phyloP scores from a whole-genome alignment of 2,329 filamentous ascomycete species.

The Verticillium alfalfae region DNA sequence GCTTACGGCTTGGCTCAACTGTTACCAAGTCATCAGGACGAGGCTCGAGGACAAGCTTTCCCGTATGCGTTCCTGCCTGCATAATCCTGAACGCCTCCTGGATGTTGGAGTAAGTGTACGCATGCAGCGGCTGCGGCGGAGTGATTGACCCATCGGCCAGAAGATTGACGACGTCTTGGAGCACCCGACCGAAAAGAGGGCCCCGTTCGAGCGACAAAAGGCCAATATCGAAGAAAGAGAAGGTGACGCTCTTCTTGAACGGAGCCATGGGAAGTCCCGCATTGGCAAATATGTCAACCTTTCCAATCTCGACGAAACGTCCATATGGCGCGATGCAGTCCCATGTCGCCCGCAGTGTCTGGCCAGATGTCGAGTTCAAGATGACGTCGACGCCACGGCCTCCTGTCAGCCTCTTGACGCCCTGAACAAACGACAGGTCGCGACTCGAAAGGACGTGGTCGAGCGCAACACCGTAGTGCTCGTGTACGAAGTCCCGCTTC shows the following conservation, averaged over 20 bases:
- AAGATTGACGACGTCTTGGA: too few species aligned
- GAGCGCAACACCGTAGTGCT: background rate
- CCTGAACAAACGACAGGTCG: background rate
- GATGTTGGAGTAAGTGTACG: slow-evolving; percentile 12
- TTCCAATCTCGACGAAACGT: slow-evolving; percentile 24
- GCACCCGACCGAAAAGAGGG: too few species aligned
- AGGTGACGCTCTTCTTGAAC: background rate
- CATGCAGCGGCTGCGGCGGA: background rate
- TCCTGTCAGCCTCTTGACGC: background rate
- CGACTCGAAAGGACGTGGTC: background rate
- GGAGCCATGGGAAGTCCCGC: slow-evolving; percentile 14
- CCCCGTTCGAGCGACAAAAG: slow-evolving; percentile 2
- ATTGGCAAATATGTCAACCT: slow-evolving; percentile 20
- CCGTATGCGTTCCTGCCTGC: slow-evolving; percentile 30
- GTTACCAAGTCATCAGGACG: background rate
- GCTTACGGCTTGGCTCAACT: slow-evolving; percentile 10
- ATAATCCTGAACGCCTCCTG: slow-evolving; percentile 31
- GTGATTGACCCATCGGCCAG: background rate
- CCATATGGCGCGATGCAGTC: slow-evolving; percentile 9
- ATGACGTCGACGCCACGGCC: background rate
- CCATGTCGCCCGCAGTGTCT: slow-evolving; percentile 6
- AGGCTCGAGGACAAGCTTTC: slow-evolving; percentile 30
- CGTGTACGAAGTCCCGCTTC: background rate
- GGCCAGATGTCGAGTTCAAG: slow-evolving; percentile 19
- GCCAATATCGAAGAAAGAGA: background rate